Evolutionary conservation across 371 early-diverging fungal species (phyloP).

Genomic region (Apophysomyces variabilis): DNA sequence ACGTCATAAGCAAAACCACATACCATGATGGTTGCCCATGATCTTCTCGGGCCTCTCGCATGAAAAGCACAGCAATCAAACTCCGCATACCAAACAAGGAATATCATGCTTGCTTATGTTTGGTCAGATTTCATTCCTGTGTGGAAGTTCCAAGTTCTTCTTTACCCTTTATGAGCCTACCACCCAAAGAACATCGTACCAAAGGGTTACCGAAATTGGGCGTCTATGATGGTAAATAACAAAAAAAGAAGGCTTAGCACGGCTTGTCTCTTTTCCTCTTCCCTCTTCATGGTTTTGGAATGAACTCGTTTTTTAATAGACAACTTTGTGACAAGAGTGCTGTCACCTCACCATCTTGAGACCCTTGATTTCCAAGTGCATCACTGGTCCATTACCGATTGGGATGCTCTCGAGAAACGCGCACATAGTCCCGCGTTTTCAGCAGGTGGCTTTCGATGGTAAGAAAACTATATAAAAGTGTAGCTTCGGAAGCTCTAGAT

Average conservation of each 20-base stretch:
- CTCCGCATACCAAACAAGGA: too few species aligned
- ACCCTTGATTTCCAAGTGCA: not conserved
- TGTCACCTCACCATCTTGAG: constrained; percentile 4
- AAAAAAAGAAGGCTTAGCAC: too few species aligned
- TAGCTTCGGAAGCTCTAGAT: too few species aligned
- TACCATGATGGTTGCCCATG: too few species aligned
- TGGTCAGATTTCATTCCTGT: constrained; percentile 2
- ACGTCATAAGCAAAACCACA: too few species aligned
- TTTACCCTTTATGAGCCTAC: constrained; percentile 1
- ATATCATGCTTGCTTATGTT: not conserved
- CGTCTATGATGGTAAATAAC: not conserved
- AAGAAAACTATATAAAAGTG: constrained; percentile 6
- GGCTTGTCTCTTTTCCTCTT: too few species aligned
- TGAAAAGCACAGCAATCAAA: too few species aligned
- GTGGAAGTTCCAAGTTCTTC: not conserved
- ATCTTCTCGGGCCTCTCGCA: too few species aligned
- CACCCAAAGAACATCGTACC: constrained; percentile 1
- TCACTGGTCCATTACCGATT: constrained; percentile 53
- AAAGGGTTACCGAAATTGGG: not conserved
- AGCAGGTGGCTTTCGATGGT: constrained; percentile 54
- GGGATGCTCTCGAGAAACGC: constrained; percentile 45
- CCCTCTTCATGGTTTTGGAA: too few species aligned
- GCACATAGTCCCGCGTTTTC: constrained; percentile 54
- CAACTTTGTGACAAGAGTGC: constrained; percentile 1
- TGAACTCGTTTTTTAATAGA: not conserved